Conservation (phyloP, 2,329 filamentous ascomycete genomes). For the Domatiomyces catenatus region DNA sequence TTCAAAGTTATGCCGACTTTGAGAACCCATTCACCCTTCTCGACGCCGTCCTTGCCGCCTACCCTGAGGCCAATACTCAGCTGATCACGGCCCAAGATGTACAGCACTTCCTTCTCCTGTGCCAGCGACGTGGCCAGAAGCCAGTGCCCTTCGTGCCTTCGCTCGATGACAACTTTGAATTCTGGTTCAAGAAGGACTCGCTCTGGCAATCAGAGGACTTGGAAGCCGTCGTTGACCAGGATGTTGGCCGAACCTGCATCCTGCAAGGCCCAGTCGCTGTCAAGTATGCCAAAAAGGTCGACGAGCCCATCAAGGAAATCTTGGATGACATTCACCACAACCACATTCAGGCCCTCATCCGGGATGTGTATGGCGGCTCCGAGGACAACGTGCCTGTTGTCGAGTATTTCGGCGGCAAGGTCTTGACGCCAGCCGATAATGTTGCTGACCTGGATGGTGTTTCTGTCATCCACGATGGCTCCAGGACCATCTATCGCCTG, state of each 20-base stretch:
- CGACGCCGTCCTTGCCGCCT: conserved; percentile 62
- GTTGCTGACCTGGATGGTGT: conserved; percentile 65
- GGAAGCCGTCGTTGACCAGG: conserved; percentile 86
- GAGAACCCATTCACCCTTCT: conserved; percentile 65
- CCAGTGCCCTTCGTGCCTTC: conserved; percentile 89
- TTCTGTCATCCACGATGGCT: conserved; percentile 60
- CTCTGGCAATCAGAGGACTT: conserved; percentile 98
- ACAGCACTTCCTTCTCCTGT: conserved; percentile 88
- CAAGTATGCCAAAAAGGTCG: conserved; percentile 74
- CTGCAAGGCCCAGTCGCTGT: conserved; percentile 86
- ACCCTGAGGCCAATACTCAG: conserved; percentile 74
- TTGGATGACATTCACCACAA: conserved; percentile 76
- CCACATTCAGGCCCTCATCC: conserved; percentile 66
- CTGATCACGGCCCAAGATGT: conserved; percentile 97
- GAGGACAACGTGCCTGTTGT: conserved; percentile 62
- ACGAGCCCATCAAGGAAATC: conserved; percentile 91
- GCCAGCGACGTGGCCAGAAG: conserved; percentile 84
- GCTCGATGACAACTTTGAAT: conserved; percentile 95
- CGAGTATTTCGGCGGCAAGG: conserved; percentile 90
- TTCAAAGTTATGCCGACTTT: conserved; percentile 83
- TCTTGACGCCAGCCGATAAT: conserved; percentile 51
- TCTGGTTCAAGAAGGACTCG: conserved; percentile 99
- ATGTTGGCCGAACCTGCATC: conserved; percentile 91
- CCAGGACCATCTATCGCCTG: conserved; percentile 73
- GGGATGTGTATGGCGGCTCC: conserved; percentile 65